Conservation (phyloP, 441 rosid genomes). For the Codiaeum variegatum region DNA sequence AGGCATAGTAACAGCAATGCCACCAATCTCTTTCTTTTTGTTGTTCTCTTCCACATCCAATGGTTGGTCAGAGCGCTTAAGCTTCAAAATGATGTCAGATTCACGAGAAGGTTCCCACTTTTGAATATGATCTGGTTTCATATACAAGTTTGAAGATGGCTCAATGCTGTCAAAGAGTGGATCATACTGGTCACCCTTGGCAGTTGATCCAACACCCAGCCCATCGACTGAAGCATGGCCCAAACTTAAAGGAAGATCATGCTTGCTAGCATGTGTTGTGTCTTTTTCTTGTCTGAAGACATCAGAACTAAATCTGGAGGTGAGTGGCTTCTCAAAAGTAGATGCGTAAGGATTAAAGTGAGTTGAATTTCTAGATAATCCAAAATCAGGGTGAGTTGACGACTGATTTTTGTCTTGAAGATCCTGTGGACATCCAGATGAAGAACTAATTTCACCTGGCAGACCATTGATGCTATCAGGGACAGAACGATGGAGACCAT, state of each 20-base stretch:
- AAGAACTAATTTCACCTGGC: constrained; percentile 28
- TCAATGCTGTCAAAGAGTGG: constrained; percentile 84
- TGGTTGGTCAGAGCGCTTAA: constrained; percentile 48
- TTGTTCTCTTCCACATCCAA: constrained; percentile 57
- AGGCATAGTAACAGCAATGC: constrained; percentile 31
- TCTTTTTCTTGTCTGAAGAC: constrained; percentile 35
- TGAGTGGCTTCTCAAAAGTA: constrained; percentile 44
- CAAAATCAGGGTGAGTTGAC: constrained; percentile 26
- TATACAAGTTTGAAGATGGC: constrained; percentile 42
- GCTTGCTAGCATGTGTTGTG: constrained; percentile 18
- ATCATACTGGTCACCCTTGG: constrained; percentile 62
- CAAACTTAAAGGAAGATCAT: constrained; percentile 26
- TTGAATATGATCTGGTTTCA: constrained; percentile 34
- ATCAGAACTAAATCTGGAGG: constrained; percentile 38
- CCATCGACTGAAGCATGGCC: constrained; percentile 32
- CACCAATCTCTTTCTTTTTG: constrained; percentile 34
- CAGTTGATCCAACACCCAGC: constrained; percentile 37
- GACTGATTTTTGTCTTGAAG: constrained; percentile 28
- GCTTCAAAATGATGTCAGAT: constrained; percentile 38
- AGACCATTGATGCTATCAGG: constrained; percentile 17
- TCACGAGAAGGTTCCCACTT: constrained; percentile 41
- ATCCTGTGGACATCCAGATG: constrained; percentile 32
- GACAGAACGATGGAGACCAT: constrained; percentile 24
- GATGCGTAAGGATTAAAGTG: constrained; percentile 44
- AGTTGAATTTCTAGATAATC: constrained; percentile 31